phyloP scores from a whole-genome alignment of 805 yeast species.

The Spathaspora arborariae region DNA sequence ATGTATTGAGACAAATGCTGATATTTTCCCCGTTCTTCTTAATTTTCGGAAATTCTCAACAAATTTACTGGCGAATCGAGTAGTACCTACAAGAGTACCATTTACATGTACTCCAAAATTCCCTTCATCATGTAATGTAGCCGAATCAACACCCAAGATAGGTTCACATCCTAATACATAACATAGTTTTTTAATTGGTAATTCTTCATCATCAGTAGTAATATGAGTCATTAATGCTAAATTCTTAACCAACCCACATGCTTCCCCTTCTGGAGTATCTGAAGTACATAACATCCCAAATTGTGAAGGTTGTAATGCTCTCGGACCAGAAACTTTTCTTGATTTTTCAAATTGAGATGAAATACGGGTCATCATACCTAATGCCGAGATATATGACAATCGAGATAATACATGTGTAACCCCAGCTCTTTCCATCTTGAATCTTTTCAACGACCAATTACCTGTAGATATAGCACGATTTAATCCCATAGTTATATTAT shows the following conservation, averaged over 20 bases:
- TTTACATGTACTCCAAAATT: slow-evolving; percentile 84
- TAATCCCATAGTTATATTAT: slow-evolving; percentile 89
- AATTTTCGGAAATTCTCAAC: slow-evolving; percentile 73
- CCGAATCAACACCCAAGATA: slow-evolving; percentile 74
- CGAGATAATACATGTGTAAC: slow-evolving; percentile 95
- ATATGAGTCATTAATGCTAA: slow-evolving; percentile 98
- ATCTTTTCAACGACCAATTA: slow-evolving; percentile 97
- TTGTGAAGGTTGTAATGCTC: slow-evolving; percentile 98
- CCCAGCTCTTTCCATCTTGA: slow-evolving; percentile 99
- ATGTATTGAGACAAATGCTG: slow-evolving; percentile 88
- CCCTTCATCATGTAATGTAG: slow-evolving; percentile 71
- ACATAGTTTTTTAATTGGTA: slow-evolving; percentile 75
- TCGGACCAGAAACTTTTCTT: slow-evolving; percentile 96
- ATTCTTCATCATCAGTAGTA: slow-evolving; percentile 96
- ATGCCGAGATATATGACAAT: slow-evolving; percentile 86
- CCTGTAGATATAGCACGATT: slow-evolving; percentile 98
- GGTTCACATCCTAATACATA: slow-evolving; percentile 86
- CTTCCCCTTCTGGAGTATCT: slow-evolving; percentile 99
- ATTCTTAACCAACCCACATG: slow-evolving; percentile 97
- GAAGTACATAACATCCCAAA: slow-evolving; percentile 99
- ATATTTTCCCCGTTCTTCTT: slow-evolving; percentile 80
- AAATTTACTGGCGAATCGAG: slow-evolving; percentile 81
- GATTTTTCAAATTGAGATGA: slow-evolving; percentile 99
- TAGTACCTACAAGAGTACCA: slow-evolving; percentile 91
- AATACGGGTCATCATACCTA: slow-evolving; percentile 99